Evolutionary conservation across 2,329 filamentous ascomycete species (phyloP).

Genomic region (Scolecobasidium constrictum): DNA sequence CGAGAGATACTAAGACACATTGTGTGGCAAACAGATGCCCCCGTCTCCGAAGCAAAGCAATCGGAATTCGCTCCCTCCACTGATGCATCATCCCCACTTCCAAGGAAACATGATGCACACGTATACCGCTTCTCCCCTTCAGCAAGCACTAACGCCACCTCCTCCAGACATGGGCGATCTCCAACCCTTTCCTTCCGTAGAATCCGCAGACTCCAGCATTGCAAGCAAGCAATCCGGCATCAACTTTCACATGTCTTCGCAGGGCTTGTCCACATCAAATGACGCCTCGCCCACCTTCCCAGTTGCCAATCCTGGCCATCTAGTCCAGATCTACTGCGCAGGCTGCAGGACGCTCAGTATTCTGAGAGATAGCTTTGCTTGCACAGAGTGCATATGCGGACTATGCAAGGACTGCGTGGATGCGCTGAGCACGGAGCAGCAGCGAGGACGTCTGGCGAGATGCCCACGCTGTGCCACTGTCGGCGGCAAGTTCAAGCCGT

Average conservation of each 20-base stretch:
- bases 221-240: constrained; percentile 5
- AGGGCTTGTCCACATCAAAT: constrained; percentile 5
- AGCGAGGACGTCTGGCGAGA: constrained; percentile 53
- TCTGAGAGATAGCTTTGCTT: constrained; percentile 79
- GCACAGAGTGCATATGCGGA: constrained; percentile 91
- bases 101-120: constrained; percentile 29
- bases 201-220: constrained; percentile 49
- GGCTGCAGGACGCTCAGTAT: constrained; percentile 69
- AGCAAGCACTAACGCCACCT: constrained; percentile 74
- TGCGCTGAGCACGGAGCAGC: constrained; percentile 64
- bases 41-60: constrained; percentile 38
- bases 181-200: constrained; percentile 80
- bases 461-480: constrained; percentile 72
- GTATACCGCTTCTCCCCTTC: constrained; percentile 82
- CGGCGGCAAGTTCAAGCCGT: constrained; percentile 71
- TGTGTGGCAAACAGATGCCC: constrained; percentile 6
- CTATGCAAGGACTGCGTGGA: constrained; percentile 83
- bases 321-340: constrained; percentile 83
- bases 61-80: constrained; percentile 51
- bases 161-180: constrained; percentile 32
- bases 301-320: constrained; percentile 1
- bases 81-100: constrained; percentile 34
- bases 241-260: constrained; percentile 8
- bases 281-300: constrained; percentile 8
- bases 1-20: constrained; percentile 14